Conservation (phyloP, 2,329 filamentous ascomycete genomes). For the Ramularia endophylla region DNA sequence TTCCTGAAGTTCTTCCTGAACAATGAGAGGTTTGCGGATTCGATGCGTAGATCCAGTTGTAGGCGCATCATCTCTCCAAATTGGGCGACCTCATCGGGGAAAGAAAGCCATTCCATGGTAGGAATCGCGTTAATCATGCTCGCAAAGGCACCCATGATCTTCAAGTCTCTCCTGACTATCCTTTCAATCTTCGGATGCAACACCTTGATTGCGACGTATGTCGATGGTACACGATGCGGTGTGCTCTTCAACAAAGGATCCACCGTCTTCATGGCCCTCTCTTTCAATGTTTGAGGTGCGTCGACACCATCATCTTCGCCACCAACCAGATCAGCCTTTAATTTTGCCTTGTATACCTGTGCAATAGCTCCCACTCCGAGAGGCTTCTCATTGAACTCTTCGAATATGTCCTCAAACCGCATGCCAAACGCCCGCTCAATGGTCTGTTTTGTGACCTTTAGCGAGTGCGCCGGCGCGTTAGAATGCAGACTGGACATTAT, state of each 20-base stretch:
- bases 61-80: slow-evolving; percentile 99
- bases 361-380: slow-evolving; percentile 94
- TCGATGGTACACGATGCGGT: slow-evolving; percentile 78
- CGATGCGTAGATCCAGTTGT: slow-evolving; percentile 92
- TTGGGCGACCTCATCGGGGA: slow-evolving; percentile 87
- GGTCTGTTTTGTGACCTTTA: slow-evolving; percentile 70
- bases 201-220: slow-evolving; percentile 93
- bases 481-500: slow-evolving; percentile 95
- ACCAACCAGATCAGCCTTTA: slow-evolving; percentile 70
- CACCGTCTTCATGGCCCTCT: slow-evolving; percentile 73
- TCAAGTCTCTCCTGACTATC: slow-evolving; percentile 80
- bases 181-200: slow-evolving; percentile 87
- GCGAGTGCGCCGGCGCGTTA: slow-evolving; percentile 84
- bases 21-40: slow-evolving; percentile 79
- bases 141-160: slow-evolving; percentile 93
- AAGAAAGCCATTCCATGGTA: slow-evolving; percentile 93
- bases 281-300: slow-evolving; percentile 52
- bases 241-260: slow-evolving; percentile 81
- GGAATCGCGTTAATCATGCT: slow-evolving; percentile 76
- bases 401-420: slow-evolving; percentile 84
- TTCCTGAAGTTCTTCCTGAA: slow-evolving; percentile 90
- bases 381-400: slow-evolving; percentile 86
- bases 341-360: slow-evolving; percentile 92
- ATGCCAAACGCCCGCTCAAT: slow-evolving; percentile 78
- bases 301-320: slow-evolving; percentile 53